These are phyloP conservation scores for Ceratocystis cubensis DNA, from an alignment of 2,329 filamentous ascomycete species.

Conservation along the genomic window DNA sequence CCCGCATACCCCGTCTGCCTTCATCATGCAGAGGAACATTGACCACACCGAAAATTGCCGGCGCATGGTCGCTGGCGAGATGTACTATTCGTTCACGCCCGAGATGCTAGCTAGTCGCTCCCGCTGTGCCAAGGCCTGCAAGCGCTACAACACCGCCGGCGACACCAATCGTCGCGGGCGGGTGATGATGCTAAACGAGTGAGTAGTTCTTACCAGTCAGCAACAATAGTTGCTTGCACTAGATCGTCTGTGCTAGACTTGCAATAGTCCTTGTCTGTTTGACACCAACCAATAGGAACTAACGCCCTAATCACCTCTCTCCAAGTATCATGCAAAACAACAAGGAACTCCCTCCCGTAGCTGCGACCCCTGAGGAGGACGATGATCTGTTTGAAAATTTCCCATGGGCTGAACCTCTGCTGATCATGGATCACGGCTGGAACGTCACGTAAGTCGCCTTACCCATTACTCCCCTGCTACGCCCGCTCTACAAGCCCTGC, in stretches of 20 bases:
- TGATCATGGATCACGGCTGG: constrained; percentile 65
- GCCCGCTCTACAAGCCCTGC: no score
- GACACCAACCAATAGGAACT: not conserved
- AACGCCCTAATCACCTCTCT: not conserved
- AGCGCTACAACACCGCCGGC: constrained; percentile 50
- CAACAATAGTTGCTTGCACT: no score
- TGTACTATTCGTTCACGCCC: constrained; percentile 63
- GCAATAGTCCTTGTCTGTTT: not conserved
- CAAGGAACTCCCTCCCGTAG: constrained; percentile 48
- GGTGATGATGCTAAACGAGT: constrained; percentile 61
- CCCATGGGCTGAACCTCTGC: constrained; percentile 57
- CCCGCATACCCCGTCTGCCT: not conserved
- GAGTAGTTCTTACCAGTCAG: constrained; percentile 28
- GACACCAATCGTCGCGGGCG: constrained; percentile 46
- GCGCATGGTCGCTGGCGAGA: constrained; percentile 53
- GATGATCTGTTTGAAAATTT: constrained; percentile 49
- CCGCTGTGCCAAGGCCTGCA: constrained; percentile 49
- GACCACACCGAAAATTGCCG: constrained; percentile 15
- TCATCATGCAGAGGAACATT: not conserved
- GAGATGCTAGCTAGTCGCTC: constrained; percentile 50
- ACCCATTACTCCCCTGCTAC: no score
- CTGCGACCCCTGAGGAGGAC: constrained; percentile 38
- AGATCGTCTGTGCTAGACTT: no score
- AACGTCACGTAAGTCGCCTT: constrained; percentile 44
- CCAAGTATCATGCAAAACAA: constrained; percentile 47